Conservation (phyloP, 768 basidiomycete genomes). For the Psilocybe cyanescens region DNA sequence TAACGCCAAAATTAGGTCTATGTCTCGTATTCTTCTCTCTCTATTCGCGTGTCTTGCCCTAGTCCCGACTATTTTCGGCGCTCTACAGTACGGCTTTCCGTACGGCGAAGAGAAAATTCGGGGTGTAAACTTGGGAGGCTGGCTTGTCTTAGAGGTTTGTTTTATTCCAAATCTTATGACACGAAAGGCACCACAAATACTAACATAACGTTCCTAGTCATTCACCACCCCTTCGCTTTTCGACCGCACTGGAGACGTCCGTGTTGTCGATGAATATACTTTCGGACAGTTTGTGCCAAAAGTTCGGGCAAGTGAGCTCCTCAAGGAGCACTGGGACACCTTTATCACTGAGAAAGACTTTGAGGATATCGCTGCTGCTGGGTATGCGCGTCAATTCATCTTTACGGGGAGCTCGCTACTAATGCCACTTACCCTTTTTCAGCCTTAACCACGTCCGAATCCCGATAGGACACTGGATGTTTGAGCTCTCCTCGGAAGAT, state of each 20-base stretch:
- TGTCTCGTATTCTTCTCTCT: neutral
- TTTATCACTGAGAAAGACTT: constrained; percentile 69
- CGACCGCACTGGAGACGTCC: constrained; percentile 11
- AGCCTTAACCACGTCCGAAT: constrained; percentile 82
- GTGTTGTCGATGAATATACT: constrained; percentile 18
- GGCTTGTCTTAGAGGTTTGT: constrained; percentile 17
- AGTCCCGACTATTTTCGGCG: constrained; percentile 6
- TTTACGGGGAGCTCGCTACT: neutral
- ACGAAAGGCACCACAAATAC: neutral
- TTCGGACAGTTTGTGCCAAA: constrained; percentile 13
- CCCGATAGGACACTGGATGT: constrained; percentile 90
- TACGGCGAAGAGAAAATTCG: constrained; percentile 19
- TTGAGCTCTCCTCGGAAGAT: constrained; percentile 73
- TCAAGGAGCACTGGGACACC: constrained; percentile 73
- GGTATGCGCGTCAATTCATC: constrained; percentile 43
- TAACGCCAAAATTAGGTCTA: neutral
- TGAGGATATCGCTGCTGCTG: constrained; percentile 68
- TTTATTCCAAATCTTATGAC: too few relatives aligned
- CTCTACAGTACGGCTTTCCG: constrained; percentile 12
- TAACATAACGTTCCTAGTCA: constrained; percentile 2
- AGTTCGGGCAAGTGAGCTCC: constrained; percentile 4
- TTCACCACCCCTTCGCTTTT: constrained; percentile 18
- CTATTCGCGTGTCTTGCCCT: constrained; percentile 4
- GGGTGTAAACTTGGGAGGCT: constrained; percentile 20
- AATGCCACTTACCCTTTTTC: constrained; percentile 3